phyloP scores from a whole-genome alignment of 2,329 filamentous ascomycete genomes.

The Rutstroemia sp. region DNA sequence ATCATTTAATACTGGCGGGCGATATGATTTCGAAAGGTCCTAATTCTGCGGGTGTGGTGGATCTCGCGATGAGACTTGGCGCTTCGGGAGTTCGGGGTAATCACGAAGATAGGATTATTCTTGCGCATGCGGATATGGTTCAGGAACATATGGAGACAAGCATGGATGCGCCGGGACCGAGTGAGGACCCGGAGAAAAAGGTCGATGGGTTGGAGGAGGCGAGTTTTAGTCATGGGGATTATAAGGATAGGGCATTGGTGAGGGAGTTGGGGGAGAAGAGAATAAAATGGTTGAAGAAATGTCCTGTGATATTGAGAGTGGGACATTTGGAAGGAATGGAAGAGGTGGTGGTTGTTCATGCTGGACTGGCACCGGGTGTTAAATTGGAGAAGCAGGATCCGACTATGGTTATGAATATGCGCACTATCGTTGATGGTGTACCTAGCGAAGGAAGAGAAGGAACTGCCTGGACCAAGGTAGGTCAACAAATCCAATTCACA shows the following conservation, averaged over 20 bases:
- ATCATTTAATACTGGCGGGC: conserved; percentile 71
- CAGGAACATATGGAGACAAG: conserved; percentile 26
- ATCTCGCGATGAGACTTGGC: conserved; percentile 62
- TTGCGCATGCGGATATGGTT: conserved; percentile 43
- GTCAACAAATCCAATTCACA: not conserved
- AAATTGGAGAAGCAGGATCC: conserved; percentile 65
- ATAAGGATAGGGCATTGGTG: conserved; percentile 24
- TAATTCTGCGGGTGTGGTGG: conserved; percentile 70
- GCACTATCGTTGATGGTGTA: conserved; percentile 40
- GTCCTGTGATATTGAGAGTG: conserved; percentile 71
- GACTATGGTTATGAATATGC: conserved; percentile 86
- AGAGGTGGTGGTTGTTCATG: conserved; percentile 73
- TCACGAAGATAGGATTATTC: conserved; percentile 82
- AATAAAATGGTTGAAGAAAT: conserved; percentile 58
- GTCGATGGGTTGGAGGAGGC: conserved; percentile 22
- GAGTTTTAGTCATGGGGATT: conserved; percentile 24
- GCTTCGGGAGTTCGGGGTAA: conserved; percentile 86
- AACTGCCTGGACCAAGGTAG: conserved; percentile 27
- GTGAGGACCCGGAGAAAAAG: conserved; percentile 25
- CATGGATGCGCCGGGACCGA: conserved; percentile 17
- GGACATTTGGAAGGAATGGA: conserved; percentile 54
- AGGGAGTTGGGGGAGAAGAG: conserved; percentile 41
- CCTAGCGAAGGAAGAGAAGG: conserved; percentile 25
- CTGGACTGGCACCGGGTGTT: conserved; percentile 72
- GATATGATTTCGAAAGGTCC: conserved; percentile 85